Evolutionary conservation across 2,329 filamentous ascomycete genomes (phyloP).

Genomic region (Fusarium fracticaudum): DNA sequence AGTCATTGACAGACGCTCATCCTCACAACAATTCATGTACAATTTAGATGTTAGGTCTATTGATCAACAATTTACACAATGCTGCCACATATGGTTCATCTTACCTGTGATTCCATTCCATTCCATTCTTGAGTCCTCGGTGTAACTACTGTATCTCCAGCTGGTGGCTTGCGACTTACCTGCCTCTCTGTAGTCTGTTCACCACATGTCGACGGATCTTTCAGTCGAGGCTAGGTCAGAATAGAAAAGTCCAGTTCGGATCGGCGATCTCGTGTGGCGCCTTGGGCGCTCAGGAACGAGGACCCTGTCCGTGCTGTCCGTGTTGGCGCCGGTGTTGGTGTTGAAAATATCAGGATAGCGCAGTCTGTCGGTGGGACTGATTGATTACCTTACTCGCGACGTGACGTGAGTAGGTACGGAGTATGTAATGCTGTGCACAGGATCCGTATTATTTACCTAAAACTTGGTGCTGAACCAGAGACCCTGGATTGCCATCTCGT

Average conservation of each 20-base stretch:
- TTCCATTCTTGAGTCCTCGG: background rate
- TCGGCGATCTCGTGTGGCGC: slow-evolving; percentile 28
- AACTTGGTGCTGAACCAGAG: background rate
- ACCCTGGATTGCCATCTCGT: slow-evolving; percentile 4
- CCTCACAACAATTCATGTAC: slow-evolving; percentile 40
- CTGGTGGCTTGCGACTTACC: background rate
- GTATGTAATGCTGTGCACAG: background rate
- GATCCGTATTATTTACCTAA: background rate
- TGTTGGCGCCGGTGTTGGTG: slow-evolving; percentile 16
- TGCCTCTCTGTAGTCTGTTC: slow-evolving; percentile 9
- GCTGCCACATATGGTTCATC: slow-evolving; percentile 25
- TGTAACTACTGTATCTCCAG: background rate
- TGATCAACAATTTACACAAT: slow-evolving; percentile 42
- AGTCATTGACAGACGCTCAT: slow-evolving; percentile 40
- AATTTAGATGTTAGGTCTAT: slow-evolving; percentile 37
- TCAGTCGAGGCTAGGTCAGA: slow-evolving; percentile 36
- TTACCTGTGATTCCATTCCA: background rate
- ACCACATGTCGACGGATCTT: slow-evolving; percentile 34
- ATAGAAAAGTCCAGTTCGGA: slow-evolving; percentile 3
- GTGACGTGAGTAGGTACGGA: background rate
- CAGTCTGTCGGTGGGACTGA: slow-evolving; percentile 7
- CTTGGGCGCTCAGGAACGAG: slow-evolving; percentile 15
- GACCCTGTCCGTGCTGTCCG: slow-evolving; percentile 11
- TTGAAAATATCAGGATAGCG: slow-evolving; percentile 22
- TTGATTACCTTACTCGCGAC: slow-evolving; percentile 19